Conservation (phyloP, 2,329 filamentous ascomycete genomes). For the Aaosphaeria pasadenensis region DNA sequence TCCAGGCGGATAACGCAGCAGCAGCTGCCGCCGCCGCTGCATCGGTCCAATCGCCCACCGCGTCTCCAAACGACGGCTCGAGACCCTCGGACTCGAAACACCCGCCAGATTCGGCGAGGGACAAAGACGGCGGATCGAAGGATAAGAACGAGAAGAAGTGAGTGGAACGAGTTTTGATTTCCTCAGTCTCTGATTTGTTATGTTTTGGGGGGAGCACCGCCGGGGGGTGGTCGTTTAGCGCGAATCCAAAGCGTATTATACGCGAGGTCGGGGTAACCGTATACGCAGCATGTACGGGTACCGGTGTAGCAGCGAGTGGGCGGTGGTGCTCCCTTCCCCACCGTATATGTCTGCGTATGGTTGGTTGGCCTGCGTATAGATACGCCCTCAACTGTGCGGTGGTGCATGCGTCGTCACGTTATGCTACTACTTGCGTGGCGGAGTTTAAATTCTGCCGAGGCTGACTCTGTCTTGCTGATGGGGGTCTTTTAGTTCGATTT, state of each 20-base stretch:
- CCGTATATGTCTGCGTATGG: too few species aligned
- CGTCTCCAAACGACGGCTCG: constrained; percentile 43
- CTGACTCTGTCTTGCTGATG: constrained; percentile 10
- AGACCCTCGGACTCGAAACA: constrained; percentile 43
- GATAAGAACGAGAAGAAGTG: constrained; percentile 37
- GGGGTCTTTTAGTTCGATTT: too few species aligned
- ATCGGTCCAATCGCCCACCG: constrained; percentile 20
- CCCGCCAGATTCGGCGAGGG: constrained; percentile 20
- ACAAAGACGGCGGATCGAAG: constrained; percentile 11
- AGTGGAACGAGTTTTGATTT: constrained; percentile 13
- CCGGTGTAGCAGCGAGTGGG: too few species aligned
- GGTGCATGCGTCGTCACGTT: not conserved
- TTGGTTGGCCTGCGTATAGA: too few species aligned
- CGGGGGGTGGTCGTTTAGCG: too few species aligned
- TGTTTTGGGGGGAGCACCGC: too few species aligned
- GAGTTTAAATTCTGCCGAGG: constrained; percentile 7
- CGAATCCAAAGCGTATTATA: too few species aligned
- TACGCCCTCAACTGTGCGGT: not conserved
- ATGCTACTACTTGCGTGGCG: constrained; percentile 8
- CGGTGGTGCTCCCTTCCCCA: too few species aligned
- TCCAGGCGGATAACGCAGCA: constrained; percentile 37
- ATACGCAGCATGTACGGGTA: too few species aligned
- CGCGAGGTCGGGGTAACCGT: too few species aligned
- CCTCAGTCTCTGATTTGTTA: not conserved
- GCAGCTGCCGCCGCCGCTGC: not conserved